Base-by-base conservation (phyloP, 2,329 filamentous ascomycete species). In the Pseudohalonectria lignicola region DNA sequence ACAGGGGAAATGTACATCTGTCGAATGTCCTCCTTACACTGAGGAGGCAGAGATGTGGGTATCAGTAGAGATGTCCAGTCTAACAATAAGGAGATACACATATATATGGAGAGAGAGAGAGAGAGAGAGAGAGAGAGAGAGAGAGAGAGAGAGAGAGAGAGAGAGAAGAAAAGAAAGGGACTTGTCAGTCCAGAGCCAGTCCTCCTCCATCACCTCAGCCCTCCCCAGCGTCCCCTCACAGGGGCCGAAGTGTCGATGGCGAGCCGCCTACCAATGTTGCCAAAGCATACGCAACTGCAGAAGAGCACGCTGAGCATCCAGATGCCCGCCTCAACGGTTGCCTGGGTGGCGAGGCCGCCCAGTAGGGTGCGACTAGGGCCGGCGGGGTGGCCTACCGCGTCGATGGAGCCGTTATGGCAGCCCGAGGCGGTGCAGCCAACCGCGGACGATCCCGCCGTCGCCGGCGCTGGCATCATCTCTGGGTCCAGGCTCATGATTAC, bases 221-320 rank as follows among this genome's bases (percentile, higher is more conserved):
- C 62, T 25, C 57, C 64, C 66, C 64, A 69, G 31, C 70, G 53
- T 3, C 64, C 64, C 41, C 59, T 62, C n/a, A 51, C 56, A 1
- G 51, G 55, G 2, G 59, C 57, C n/a, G 59, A 57, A 40, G 52
- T 55, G 17, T 62, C 69, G 45, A 76, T 60, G n/a, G 80, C 79
- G 46, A 96, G 61, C 44, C 85, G 71, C 45, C 92, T 71, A 11
- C 92, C 92, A 53, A 98, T 86, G 54, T 94, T 96, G 10, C 92
- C 92, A 66, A 98, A 95, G 60, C 88, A 95, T 9, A 96, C 76
- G 49, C 86, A 87, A 52, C 86, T 93, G 61, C 92, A 95, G 56
- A 95, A 98, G 36, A 98, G 62, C 19, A 96, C 87, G 53, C 86
- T 94, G 18, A 90, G 70, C 52, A 94, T 82, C 90, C 92, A 98